phyloP scores from a whole-genome alignment of 768 basidiomycete species.

The Tricholoma furcatifolium region DNA sequence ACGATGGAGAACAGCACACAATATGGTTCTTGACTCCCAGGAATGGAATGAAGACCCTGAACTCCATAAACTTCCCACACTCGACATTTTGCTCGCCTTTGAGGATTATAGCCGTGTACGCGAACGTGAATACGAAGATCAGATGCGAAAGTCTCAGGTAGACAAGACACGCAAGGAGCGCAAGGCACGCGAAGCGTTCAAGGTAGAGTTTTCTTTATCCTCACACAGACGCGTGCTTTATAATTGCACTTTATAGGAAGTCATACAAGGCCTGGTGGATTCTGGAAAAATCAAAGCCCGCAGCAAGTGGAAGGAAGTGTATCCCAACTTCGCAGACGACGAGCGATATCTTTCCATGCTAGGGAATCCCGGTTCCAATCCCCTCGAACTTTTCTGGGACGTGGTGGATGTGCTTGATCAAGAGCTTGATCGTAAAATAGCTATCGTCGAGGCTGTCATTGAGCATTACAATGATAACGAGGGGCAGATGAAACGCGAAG shows the following conservation, averaged over 20 bases:
- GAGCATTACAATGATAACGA: slow-evolving; percentile 42
- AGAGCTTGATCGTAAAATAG: slow-evolving; percentile 75
- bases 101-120: slow-evolving; percentile 91
- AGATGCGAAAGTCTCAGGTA: slow-evolving; percentile 74
- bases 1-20: slow-evolving; percentile 85
- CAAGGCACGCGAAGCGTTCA: slow-evolving; percentile 90
- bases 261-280: slow-evolving; percentile 70
- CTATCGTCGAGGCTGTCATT: slow-evolving; percentile 62
- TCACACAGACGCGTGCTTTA: background rate
- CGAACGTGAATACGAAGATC: slow-evolving; percentile 90
- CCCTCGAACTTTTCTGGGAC: slow-evolving; percentile 97
- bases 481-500: slow-evolving; percentile 27
- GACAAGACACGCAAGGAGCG: slow-evolving; percentile 84
- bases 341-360: slow-evolving; percentile 85
- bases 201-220: slow-evolving; percentile 42
- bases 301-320: slow-evolving; percentile 90
- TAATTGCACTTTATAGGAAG: slow-evolving; percentile 40
- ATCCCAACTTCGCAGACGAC: slow-evolving; percentile 74
- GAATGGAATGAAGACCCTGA: slow-evolving; percentile 79
- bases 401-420: slow-evolving; percentile 85
- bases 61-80: slow-evolving; percentile 78
- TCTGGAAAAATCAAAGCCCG: slow-evolving; percentile 72
- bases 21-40: slow-evolving; percentile 70
- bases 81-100: slow-evolving; percentile 91
- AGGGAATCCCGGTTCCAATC: slow-evolving; percentile 92